phyloP scores from a whole-genome alignment of 345 rosid genomes.

The Chamaenerion angustifolium region DNA sequence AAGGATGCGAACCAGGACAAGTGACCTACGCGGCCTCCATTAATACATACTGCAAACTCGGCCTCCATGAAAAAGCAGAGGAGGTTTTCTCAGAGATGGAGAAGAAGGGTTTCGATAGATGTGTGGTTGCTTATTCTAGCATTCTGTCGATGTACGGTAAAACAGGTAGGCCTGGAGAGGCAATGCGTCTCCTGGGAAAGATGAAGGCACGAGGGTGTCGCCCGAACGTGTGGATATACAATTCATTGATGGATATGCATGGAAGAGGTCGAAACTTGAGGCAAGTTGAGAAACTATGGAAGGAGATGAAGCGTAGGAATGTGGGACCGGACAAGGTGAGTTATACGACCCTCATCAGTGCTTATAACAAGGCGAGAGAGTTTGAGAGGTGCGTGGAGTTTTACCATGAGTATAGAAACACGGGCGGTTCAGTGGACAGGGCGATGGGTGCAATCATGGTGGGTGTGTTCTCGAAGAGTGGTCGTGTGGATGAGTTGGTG shows the following conservation, averaged over 20 bases:
- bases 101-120: constrained; percentile 47
- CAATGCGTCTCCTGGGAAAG: constrained; percentile 54
- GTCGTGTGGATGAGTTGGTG: constrained; percentile 49
- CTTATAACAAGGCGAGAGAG: constrained; percentile 52
- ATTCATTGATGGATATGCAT: constrained; percentile 71
- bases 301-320: constrained; percentile 63
- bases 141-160: constrained; percentile 75
- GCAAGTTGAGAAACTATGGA: constrained; percentile 75
- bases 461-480: constrained; percentile 63
- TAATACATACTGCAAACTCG: constrained; percentile 47
- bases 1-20: constrained; percentile 64
- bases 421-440: constrained; percentile 43
- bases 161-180: constrained; percentile 43
- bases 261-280: constrained; percentile 51
- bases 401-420: constrained; percentile 45
- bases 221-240: constrained; percentile 81
- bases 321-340: constrained; percentile 67
- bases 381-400: constrained; percentile 41
- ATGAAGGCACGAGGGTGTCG: constrained; percentile 66
- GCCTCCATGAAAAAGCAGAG: constrained; percentile 49
- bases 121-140: constrained; percentile 73
- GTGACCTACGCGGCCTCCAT: constrained; percentile 72
- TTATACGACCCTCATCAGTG: constrained; percentile 57
- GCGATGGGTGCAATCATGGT: constrained; percentile 84
- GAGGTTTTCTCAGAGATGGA: constrained; percentile 53